Base-by-base conservation (phyloP, 192 early-diverging fungal genomes). In the Phycomyces blakesleeanus region DNA sequence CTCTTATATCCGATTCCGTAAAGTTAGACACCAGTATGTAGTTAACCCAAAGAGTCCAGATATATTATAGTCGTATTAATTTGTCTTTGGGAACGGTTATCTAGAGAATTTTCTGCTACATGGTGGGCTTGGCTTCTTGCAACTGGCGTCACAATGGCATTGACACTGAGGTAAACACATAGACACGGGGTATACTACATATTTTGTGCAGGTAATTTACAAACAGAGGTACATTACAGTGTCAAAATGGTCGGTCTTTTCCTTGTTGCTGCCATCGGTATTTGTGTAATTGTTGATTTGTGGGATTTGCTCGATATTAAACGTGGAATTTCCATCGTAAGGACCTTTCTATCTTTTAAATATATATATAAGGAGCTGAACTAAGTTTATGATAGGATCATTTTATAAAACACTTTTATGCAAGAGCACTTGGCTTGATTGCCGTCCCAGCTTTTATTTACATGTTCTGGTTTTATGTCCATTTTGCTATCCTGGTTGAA, bases 161-260 rank as follows among this genome's bases (percentile, higher is more conserved):
- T 81, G 72, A 90, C 90, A 4, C 63, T 85, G 24, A 63, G 61
- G 61, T 63, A 62, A 62, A 5, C 2, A 47, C n/a, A 24, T 37
- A 50, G 42, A 50, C 12, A 1, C 22, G 2, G 37, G 37, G 6
- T 57, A n/a, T 53, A 38, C 5, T 54, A 11, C 27, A 20, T 25
- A 41, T 64, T 34, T 44, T 12, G 21, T 37, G 27, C 16, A 11
- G 15, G 27, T 27, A 29, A 55, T 20, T 3, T 0, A 26, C 0
- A 59, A 25, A 5, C 2, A 10, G 16, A 12, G 16, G 39, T 47
- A 50, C 21, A 42, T 20, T 54, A 53, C 22, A 86, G 85, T 57
- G 91, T 97, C 69, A 99, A 99, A 69, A 89, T 99, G 88, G 96
- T 99, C 0, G 97, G 97, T 5, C 71, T 98, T 22, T 86, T 99